Conservation (phyloP, 495 filamentous ascomycete genomes). For the Penicillium dipodomyicola region DNA sequence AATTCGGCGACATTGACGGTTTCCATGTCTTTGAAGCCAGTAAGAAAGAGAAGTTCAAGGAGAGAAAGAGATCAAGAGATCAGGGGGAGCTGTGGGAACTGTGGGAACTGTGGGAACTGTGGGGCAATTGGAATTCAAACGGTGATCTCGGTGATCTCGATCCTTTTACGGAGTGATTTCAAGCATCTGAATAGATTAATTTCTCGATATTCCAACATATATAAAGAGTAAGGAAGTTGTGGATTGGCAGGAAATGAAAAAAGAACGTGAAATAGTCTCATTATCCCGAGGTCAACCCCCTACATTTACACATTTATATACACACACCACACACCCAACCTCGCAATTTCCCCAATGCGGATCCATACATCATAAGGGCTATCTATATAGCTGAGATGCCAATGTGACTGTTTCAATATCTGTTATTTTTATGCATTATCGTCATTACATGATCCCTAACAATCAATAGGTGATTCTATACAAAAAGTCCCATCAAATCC, state of each 20-base stretch:
- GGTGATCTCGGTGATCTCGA: neutral
- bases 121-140: conserved; percentile 13
- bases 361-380: too few relatives aligned
- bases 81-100: conserved; percentile 21
- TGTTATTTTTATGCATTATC: conserved; percentile 7
- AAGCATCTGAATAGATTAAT: conserved; percentile 1
- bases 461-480: neutral
- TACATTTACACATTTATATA: too few relatives aligned
- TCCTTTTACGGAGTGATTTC: neutral
- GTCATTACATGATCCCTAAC: neutral
- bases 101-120: too few relatives aligned
- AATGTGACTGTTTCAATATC: neutral
- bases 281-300: too few relatives aligned
- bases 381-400: too few relatives aligned
- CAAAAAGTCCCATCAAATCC: neutral
- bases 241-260: too few relatives aligned
- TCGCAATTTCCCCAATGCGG: too few relatives aligned
- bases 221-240: neutral
- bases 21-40: conserved; percentile 44
- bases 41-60: conserved; percentile 6
- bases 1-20: conserved; percentile 62
- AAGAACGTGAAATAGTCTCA: too few relatives aligned
- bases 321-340: too few relatives aligned
- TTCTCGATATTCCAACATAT: neutral
- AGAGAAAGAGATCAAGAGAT: conserved; percentile 9